These are phyloP conservation scores for Macrophomina tecta DNA, from an alignment of 2,329 filamentous ascomycete genomes.

Conservation along the genomic window DNA sequence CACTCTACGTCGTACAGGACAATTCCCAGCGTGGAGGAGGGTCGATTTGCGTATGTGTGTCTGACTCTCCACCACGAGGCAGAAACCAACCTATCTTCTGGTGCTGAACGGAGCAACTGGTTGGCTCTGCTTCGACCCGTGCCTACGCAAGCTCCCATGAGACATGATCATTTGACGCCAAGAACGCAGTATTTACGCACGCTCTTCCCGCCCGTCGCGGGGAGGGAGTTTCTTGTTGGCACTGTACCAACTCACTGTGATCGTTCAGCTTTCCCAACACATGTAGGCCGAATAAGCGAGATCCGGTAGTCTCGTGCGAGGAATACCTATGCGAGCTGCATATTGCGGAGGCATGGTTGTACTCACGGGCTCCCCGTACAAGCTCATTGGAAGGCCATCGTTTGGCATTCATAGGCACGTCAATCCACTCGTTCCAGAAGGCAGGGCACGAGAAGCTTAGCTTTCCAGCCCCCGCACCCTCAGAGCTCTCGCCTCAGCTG, in stretches of 20 bases:
- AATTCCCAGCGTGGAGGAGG: conserved; percentile 6
- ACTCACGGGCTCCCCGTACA: not conserved
- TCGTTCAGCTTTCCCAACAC: not conserved
- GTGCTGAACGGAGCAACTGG: not conserved
- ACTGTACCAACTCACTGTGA: not conserved
- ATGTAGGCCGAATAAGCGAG: not conserved
- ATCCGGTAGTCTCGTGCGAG: conserved; percentile 21
- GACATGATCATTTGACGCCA: conserved; percentile 13
- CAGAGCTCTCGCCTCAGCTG: not conserved
- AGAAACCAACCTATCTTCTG: conserved; percentile 10
- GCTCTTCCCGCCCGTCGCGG: not conserved
- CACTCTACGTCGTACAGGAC: not conserved
- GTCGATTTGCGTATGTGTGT: conserved; percentile 1
- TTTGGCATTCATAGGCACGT: not conserved
- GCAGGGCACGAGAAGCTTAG: conserved; percentile 1
- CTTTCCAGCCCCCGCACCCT: conserved; percentile 1
- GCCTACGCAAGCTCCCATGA: conserved; percentile 12
- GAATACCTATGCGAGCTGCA: not conserved
- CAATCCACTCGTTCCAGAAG: conserved; percentile 15
- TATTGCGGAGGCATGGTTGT: not conserved
- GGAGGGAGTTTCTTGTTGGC: not conserved
- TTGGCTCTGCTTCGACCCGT: conserved; percentile 11
- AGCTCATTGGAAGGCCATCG: not conserved
- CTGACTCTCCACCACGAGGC: conserved; percentile 5
- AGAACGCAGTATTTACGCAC: not conserved